These are phyloP conservation scores for Globisporangium rhizosaccharum DNA, from an alignment of 352 stramenopile genomes.

Conservation along the genomic window DNA sequence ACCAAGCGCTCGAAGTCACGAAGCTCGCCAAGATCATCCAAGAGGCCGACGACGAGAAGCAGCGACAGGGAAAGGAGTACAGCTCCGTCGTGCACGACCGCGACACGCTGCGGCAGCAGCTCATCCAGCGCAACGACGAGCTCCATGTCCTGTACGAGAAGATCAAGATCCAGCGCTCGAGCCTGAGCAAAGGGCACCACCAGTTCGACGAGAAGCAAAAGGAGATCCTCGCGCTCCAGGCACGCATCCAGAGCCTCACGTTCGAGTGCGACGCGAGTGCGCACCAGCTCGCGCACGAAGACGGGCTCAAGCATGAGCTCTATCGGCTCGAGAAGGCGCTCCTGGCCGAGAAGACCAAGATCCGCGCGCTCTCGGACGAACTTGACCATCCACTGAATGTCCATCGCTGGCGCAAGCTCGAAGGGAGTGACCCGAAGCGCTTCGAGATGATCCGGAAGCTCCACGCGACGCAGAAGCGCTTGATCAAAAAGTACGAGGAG, in stretches of 20 bases:
- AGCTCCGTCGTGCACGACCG: slow-evolving; percentile 81
- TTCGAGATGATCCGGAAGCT: slow-evolving; percentile 88
- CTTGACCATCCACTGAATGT: slow-evolving; percentile 90
- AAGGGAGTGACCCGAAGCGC: slow-evolving; percentile 83
- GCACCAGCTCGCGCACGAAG: slow-evolving; percentile 57
- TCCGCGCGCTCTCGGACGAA: slow-evolving; percentile 85
- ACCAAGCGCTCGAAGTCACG: slow-evolving; percentile 77
- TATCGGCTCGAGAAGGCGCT: slow-evolving; percentile 70
- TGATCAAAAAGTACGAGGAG: slow-evolving; percentile 83
- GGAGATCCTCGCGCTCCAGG: slow-evolving; percentile 48
- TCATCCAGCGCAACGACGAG: slow-evolving; percentile 87
- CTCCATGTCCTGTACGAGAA: slow-evolving; percentile 87
- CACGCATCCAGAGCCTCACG: slow-evolving; percentile 48
- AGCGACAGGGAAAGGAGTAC: slow-evolving; percentile 85
- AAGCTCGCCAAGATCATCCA: slow-evolving; percentile 88
- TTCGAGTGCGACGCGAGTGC: slow-evolving; percentile 58
- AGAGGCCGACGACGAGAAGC: slow-evolving; percentile 87
- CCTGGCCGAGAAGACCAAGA: slow-evolving; percentile 82
- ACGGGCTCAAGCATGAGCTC: slow-evolving; percentile 52
- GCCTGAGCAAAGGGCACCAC: slow-evolving; percentile 66
- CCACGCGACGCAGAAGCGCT: slow-evolving; percentile 77
- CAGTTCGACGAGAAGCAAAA: slow-evolving; percentile 69
- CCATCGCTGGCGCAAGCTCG: slow-evolving; percentile 88
- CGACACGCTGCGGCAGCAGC: slow-evolving; percentile 78
- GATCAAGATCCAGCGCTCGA: slow-evolving; percentile 90